These are phyloP conservation scores for Suillus brevipes DNA, from an alignment of 768 basidiomycete species.

Conservation along the genomic window DNA sequence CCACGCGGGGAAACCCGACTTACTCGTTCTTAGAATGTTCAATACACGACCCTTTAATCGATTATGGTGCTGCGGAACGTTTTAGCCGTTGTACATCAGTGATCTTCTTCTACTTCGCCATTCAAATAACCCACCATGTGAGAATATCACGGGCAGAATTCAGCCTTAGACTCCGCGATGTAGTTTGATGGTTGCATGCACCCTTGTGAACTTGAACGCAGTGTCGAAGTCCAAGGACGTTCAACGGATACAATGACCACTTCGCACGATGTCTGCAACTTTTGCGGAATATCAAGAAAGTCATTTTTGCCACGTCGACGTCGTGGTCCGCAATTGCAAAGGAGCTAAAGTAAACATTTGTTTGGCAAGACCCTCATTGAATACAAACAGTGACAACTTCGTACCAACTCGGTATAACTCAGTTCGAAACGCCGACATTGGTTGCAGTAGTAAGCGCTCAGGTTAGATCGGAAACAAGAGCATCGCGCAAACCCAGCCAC, in stretches of 20 bases:
- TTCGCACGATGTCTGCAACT: background rate
- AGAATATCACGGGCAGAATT: background rate
- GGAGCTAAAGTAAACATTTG: background rate
- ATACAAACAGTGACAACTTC: background rate
- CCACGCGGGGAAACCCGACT: background rate
- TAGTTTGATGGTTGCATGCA: background rate
- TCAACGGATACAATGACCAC: background rate
- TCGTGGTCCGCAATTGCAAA: background rate
- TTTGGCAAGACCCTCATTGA: background rate
- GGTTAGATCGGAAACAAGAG: too few relatives aligned
- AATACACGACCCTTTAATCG: background rate
- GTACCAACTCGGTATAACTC: too few relatives aligned
- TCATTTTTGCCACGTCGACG: background rate
- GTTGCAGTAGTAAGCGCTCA: too few relatives aligned
- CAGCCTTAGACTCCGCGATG: background rate
- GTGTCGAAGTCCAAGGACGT: background rate
- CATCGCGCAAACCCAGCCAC: background rate
- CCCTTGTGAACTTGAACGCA: background rate
- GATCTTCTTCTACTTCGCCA: background rate
- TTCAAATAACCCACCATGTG: background rate
- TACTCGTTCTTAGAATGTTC: background rate
- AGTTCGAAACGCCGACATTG: too few relatives aligned
- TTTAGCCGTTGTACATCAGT: background rate
- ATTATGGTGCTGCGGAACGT: background rate
- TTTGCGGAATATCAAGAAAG: background rate